These are phyloP conservation scores for Austroboletus eburneus DNA, from an alignment of 768 basidiomycete species.

Conservation along the genomic window DNA sequence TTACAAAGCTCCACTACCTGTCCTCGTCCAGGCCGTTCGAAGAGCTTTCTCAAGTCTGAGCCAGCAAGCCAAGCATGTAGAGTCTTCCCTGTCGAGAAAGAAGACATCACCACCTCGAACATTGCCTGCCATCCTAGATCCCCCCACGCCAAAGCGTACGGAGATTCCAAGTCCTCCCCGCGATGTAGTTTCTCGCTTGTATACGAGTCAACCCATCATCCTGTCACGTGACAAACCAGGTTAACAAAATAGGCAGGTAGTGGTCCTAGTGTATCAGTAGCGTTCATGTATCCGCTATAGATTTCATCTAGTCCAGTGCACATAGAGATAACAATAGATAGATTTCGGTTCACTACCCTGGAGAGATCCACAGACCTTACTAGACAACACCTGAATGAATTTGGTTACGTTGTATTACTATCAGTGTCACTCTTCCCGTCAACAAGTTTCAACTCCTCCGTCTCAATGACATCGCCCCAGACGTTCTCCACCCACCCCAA, in stretches of 20 bases:
- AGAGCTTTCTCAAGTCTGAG: slow-evolving; percentile 14
- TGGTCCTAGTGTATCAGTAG: too few relatives aligned
- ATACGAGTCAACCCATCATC: slow-evolving; percentile 1
- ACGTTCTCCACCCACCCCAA: slow-evolving; percentile 53
- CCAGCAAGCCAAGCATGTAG: slow-evolving; percentile 5
- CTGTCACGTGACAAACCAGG: background rate
- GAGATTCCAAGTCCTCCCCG: background rate
- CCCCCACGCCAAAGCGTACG: background rate
- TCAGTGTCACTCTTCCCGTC: background rate
- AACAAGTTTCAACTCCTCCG: background rate
- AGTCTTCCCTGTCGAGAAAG: slow-evolving; percentile 12
- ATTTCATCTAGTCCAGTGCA: too few relatives aligned
- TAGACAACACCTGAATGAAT: too few relatives aligned
- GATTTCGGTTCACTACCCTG: too few relatives aligned
- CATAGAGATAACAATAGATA: background rate
- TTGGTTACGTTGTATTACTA: too few relatives aligned
- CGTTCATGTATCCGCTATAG: too few relatives aligned
- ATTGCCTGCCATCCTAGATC: background rate
- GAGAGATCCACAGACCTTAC: too few relatives aligned
- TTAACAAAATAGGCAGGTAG: too few relatives aligned
- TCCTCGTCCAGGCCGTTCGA: slow-evolving; percentile 21
- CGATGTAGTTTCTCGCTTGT: background rate
- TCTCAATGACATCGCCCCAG: slow-evolving; percentile 46
- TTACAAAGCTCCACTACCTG: slow-evolving; percentile 23
- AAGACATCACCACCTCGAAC: background rate